Conservation (phyloP, 371 early-diverging fungal species). For the Rhizopus stolonifer region DNA sequence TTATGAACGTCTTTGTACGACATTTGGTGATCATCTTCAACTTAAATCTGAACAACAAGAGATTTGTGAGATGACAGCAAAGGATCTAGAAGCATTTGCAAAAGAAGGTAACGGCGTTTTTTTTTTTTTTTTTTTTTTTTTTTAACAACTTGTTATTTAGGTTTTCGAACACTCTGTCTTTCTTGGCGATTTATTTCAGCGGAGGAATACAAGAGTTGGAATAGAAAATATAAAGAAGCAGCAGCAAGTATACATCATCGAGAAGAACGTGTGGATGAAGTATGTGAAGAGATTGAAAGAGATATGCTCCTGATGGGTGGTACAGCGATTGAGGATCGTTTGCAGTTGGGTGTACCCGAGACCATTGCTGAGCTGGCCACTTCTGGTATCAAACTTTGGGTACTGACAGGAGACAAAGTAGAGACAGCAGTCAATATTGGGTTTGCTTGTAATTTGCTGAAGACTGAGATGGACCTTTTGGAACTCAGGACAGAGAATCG, state of each 20-base stretch:
- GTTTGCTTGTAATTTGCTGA: slow-evolving; percentile 73
- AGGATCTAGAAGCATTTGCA: slow-evolving; percentile 73
- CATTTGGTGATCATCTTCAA: slow-evolving; percentile 42
- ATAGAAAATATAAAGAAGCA: slow-evolving; percentile 63
- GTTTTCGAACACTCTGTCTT: slow-evolving; percentile 82
- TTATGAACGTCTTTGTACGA: slow-evolving; percentile 69
- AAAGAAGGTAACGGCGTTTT: slow-evolving; percentile 60
- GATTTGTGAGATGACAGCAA: slow-evolving; percentile 26
- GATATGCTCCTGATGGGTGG: slow-evolving; percentile 79
- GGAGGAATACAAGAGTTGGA: slow-evolving; percentile 69
- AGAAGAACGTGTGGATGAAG: slow-evolving; percentile 70
- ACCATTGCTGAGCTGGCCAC: slow-evolving; percentile 73
- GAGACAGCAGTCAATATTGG: slow-evolving; percentile 87
- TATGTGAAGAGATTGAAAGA: slow-evolving; percentile 72
- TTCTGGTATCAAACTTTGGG: slow-evolving; percentile 94
- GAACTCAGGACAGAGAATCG: slow-evolving; percentile 64
- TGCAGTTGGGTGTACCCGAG: slow-evolving; percentile 88
- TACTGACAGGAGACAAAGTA: slow-evolving; percentile 93
- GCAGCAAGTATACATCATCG: slow-evolving; percentile 64
- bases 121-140: background rate
- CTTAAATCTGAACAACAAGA: slow-evolving; percentile 43
- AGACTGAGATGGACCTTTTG: slow-evolving; percentile 67
- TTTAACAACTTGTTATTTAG: slow-evolving; percentile 30
- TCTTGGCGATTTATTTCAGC: slow-evolving; percentile 74
- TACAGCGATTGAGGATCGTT: slow-evolving; percentile 91